Evolutionary conservation across 192 early-diverging fungal species (phyloP), one percentile per base, ranked within the genome.

Genomic region (Linnemannia elongata): DNA sequence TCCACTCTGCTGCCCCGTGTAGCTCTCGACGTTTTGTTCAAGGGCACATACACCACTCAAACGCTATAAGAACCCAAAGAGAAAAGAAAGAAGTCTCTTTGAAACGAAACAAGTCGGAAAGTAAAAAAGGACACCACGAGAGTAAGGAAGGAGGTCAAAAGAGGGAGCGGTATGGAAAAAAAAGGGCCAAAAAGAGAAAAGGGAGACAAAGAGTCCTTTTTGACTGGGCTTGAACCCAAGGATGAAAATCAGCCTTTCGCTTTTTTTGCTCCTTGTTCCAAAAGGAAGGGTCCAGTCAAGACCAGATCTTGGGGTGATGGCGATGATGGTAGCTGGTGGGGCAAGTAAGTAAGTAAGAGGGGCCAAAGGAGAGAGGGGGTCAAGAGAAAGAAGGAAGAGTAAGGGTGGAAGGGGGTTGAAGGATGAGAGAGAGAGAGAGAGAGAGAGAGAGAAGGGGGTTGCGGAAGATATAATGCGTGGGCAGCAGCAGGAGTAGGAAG

Each of bases 61-160:
- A 66, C 60, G 30, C 35, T 33, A 66, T 7, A 4, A 66, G 47
- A 57, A 6, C 5, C 1, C 52, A 55, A 55, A 54, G 54, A 55
- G 13, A 57, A 17, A 57, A 57, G 55, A 66, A 24, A 66, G n/a
- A 24, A 13, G 27, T 12, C 60, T 63, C 27, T 77, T 77, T 73
- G 75, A 82, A 73, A 77, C 81, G 52, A 76, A 82, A 76, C 69
- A 82, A 57, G 63, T 39, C 70, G 44, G 52, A 18, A 76, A 42
- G 41, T 73, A 45, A 45, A 10, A 27, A 47, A 57, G 54, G 24
- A 49, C 27, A 68, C n/a, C 60, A 73, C 55, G 60, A 71, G 49
- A 49, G 41, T 20, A 1, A 22, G 35, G 52, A 47, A 35, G 68
- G 33, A 66, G 57, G 9, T 30, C n/a, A 71, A 71, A 42, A 38